A percentile compares a stretch with the other conserved stretches of the same genome.
Conservation (phyloP, 2,329 filamentous ascomycete species). For the Pseudonectria buxi region DNA sequence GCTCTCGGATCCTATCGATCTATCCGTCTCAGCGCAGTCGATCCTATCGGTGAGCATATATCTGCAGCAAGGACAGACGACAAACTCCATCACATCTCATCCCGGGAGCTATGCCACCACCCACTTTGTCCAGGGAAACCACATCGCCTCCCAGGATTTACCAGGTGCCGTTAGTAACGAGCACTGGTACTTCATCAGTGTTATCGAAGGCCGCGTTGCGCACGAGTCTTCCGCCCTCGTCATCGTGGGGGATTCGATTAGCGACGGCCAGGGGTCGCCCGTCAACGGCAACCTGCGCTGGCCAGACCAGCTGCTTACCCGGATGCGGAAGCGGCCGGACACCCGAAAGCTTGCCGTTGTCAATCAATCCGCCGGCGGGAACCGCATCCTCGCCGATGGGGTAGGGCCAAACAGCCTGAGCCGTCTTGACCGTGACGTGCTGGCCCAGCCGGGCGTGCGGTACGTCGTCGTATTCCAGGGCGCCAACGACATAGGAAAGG, state of each 20-base stretch:
- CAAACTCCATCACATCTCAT: conserved; percentile 51
- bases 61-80: conserved; percentile 46
- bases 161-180: conserved; percentile 22
- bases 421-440: conserved; percentile 53
- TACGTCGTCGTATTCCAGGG: conserved; percentile 57
- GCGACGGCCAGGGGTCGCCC: conserved; percentile 55
- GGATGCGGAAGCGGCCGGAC: conserved; percentile 32
- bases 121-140: conserved; percentile 48
- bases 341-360: conserved; percentile 40
- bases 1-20: conserved; percentile 52
- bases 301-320: conserved; percentile 36
- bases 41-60: conserved; percentile 53
- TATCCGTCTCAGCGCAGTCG: conserved; percentile 40
- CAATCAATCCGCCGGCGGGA: conserved; percentile 59
- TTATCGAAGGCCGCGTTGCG: conserved; percentile 47
- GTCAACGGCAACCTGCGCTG: conserved; percentile 50
- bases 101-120: conserved; percentile 54
- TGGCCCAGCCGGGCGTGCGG: conserved; percentile 45
- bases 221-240: conserved; percentile 35
- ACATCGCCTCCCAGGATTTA: conserved; percentile 36
- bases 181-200: conserved; percentile 55
- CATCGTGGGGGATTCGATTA: conserved; percentile 61
- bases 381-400: conserved; percentile 52
- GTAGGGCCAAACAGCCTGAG: conserved; percentile 52
- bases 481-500: conserved; percentile 57